Evolutionary conservation across 1,139 yeast genomes (phyloP).

Genomic region (Meyerozyma carpophila): DNA sequence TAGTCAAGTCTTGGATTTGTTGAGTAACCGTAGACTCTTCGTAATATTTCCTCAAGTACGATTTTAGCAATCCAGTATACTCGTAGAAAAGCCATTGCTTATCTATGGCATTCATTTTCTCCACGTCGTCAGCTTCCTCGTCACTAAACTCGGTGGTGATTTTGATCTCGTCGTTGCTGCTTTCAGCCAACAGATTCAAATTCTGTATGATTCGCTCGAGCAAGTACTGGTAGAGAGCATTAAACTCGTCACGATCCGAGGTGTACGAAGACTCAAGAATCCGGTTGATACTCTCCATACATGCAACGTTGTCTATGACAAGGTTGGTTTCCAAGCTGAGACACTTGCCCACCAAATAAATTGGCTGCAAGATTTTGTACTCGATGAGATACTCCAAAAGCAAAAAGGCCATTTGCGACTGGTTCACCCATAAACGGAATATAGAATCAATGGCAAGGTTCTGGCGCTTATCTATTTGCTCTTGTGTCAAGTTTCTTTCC

Average conservation of each 20-base stretch:
- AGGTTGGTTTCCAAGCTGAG: conserved; percentile 31
- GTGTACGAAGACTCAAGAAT: conserved; percentile 20
- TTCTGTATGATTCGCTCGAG: conserved; percentile 32
- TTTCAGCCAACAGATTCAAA: conserved; percentile 26
- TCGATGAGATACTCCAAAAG: conserved; percentile 61
- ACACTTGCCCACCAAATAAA: conserved; percentile 37
- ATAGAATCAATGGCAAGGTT: conserved; percentile 57
- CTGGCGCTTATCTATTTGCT: conserved; percentile 25
- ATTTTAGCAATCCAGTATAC: conserved; percentile 38
- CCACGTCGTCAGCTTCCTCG: conserved; percentile 18
- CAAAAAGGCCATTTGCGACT: conserved; percentile 76
- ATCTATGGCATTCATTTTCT: conserved; percentile 24
- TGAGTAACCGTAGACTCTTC: background rate
- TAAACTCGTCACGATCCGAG: conserved; percentile 10
- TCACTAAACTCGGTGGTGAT: conserved; percentile 20
- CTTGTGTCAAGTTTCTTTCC: conserved; percentile 34
- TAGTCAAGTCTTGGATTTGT: background rate
- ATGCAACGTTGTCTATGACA: conserved; percentile 38
- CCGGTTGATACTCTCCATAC: conserved; percentile 42
- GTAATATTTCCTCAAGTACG: conserved; percentile 27
- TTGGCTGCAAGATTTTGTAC: conserved; percentile 40
- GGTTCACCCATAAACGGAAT: conserved; percentile 71
- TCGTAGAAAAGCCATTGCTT: conserved; percentile 41
- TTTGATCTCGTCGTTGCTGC: conserved; percentile 15
- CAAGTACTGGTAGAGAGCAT: conserved; percentile 25